Conservation (phyloP, 2,329 filamentous ascomycete species). For the Paracorniculantispora psalliotae region DNA sequence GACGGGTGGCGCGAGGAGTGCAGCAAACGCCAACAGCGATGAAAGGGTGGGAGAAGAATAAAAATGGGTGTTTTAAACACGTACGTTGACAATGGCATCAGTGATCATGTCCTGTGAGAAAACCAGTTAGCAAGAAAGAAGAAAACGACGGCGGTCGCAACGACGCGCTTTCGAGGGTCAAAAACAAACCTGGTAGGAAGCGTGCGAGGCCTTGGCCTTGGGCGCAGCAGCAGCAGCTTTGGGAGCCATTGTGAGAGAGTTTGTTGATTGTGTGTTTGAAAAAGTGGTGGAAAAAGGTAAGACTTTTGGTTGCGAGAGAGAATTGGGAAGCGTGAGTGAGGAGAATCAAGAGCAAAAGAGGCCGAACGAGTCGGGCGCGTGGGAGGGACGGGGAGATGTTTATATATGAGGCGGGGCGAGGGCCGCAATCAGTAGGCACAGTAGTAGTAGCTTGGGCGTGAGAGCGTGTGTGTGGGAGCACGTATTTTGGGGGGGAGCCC, state of each 20-base stretch:
- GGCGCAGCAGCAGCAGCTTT: conserved; percentile 38
- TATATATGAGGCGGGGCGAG: conserved; percentile 56
- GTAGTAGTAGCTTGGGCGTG: neutral
- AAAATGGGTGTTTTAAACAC: conserved; percentile 28
- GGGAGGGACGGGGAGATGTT: conserved; percentile 47
- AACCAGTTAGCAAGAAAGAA: conserved; percentile 29
- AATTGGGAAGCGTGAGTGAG: conserved; percentile 16
- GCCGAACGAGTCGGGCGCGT: conserved; percentile 47
- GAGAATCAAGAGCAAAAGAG: conserved; percentile 34
- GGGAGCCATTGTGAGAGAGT: conserved; percentile 53
- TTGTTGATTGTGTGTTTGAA: too few relatives aligned
- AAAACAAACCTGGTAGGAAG: conserved; percentile 54
- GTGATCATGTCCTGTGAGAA: conserved; percentile 54
- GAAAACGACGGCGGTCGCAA: conserved; percentile 14
- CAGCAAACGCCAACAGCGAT: conserved; percentile 14
- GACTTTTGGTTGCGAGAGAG: conserved; percentile 23
- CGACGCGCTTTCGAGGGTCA: neutral
- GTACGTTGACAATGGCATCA: conserved; percentile 57
- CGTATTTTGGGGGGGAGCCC: neutral
- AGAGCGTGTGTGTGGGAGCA: neutral
- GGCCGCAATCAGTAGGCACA: conserved; percentile 52
- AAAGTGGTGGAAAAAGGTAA: conserved; percentile 17
- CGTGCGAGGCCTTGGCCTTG: conserved; percentile 49
- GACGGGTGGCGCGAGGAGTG: neutral
- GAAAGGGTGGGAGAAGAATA: conserved; percentile 15